These are phyloP conservation scores for Rhazya stricta DNA, from an alignment of 257 asterid species.

Conservation along the genomic window DNA sequence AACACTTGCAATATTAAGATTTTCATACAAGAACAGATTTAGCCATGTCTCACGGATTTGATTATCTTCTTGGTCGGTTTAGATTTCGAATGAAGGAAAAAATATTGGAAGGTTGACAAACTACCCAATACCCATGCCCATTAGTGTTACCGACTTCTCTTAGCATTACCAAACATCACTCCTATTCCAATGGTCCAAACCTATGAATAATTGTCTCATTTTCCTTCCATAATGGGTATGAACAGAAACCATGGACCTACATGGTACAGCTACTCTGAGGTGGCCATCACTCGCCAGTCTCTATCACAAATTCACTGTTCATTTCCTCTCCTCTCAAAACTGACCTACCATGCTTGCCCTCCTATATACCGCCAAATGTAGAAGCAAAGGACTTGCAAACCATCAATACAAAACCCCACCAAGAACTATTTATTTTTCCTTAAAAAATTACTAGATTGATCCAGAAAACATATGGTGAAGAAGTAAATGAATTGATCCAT, in stretches of 20 bases:
- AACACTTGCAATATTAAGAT: too few relatives aligned
- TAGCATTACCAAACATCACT: not conserved
- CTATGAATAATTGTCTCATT: not conserved
- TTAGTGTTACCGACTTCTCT: not conserved
- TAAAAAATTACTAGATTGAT: too few relatives aligned
- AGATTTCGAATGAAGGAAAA: not conserved
- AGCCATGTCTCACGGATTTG: not conserved
- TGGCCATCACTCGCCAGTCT: not conserved
- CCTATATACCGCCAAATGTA: not conserved
- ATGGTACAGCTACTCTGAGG: not conserved
- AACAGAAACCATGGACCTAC: not conserved
- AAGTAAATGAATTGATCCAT: not conserved
- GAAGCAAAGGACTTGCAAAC: not conserved
- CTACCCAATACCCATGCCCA: too few relatives aligned
- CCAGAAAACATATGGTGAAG: not conserved
- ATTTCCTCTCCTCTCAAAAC: not conserved
- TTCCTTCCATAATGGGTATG: not conserved
- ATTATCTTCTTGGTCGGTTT: not conserved
- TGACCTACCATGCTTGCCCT: not conserved
- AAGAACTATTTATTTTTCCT: too few relatives aligned
- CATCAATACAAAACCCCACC: not conserved
- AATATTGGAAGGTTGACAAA: not conserved
- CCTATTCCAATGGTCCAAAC: not conserved
- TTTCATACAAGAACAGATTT: not conserved
- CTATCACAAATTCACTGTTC: not conserved